These are phyloP conservation scores for Mycosphaerella arachidis DNA, from an alignment of 2,329 filamentous ascomycete species.

Conservation along the genomic window DNA sequence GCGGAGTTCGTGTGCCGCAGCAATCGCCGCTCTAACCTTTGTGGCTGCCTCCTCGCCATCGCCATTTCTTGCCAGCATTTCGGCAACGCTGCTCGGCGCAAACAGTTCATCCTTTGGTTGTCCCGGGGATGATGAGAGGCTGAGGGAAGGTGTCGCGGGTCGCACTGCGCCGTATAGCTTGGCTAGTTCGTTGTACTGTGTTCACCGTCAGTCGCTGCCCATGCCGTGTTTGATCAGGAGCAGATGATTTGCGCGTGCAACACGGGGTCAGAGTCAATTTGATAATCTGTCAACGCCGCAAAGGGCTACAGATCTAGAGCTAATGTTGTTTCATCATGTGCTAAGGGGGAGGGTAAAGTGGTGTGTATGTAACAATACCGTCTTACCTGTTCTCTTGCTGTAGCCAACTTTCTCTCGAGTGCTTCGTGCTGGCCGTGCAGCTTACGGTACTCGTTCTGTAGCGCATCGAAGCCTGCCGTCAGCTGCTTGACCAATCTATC, in stretches of 20 bases:
- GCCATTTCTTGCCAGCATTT: conserved; percentile 27
- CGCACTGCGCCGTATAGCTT: conserved; percentile 25
- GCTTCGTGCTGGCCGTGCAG: conserved; percentile 42
- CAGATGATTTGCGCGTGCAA: neutral
- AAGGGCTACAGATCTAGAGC: conserved; percentile 50
- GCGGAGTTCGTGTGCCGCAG: conserved; percentile 20
- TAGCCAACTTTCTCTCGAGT: conserved; percentile 45
- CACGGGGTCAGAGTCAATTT: conserved; percentile 40
- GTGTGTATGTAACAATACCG: conserved; percentile 1
- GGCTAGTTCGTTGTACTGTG: conserved; percentile 33
- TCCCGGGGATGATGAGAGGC: conserved; percentile 31
- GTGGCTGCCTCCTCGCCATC: conserved; percentile 33
- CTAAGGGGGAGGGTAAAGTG: conserved; percentile 4
- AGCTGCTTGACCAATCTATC: conserved; percentile 38
- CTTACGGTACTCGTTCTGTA: conserved; percentile 45
- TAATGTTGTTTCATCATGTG: conserved; percentile 40
- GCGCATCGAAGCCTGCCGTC: conserved; percentile 42
- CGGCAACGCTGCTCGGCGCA: conserved; percentile 27
- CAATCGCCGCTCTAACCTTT: conserved; percentile 31
- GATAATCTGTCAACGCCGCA: conserved; percentile 44
- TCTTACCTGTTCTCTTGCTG: conserved; percentile 48
- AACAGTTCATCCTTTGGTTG: conserved; percentile 9
- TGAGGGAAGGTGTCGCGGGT: conserved; percentile 29
- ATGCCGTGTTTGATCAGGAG: neutral
- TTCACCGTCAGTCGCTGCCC: conserved; percentile 13